phyloP scores from a whole-genome alignment of 139 green algal genomes.

The Coccomyxa sp. region DNA sequence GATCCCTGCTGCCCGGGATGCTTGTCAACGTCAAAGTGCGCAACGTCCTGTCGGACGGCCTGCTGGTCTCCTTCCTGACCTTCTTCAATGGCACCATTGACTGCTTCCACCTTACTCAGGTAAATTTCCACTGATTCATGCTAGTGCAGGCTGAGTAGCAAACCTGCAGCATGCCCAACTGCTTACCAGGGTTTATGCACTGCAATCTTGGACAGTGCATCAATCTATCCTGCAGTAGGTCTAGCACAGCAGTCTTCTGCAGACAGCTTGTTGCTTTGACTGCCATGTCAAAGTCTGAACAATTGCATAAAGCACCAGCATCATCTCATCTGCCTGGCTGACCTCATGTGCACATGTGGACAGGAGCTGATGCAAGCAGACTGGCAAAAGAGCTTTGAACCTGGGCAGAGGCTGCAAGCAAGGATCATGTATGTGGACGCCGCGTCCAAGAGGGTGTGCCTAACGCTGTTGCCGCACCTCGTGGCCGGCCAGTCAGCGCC shows the following conservation, averaged over 20 bases:
- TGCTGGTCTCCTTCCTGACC: constrained; percentile 81
- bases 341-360: too few relatives aligned
- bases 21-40: constrained; percentile 67
- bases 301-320: too few relatives aligned
- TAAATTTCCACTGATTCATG: too few relatives aligned
- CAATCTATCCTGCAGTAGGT: too few relatives aligned
- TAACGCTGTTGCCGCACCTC: constrained; percentile 80
- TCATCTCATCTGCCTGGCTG: too few relatives aligned
- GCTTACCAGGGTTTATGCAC: too few relatives aligned
- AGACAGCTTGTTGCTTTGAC: not conserved
- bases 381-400: constrained; percentile 19
- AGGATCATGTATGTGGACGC: constrained; percentile 84
- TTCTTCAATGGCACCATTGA: constrained; percentile 90
- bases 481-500: constrained; percentile 33
- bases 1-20: constrained; percentile 51
- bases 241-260: too few relatives aligned
- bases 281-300: too few relatives aligned
- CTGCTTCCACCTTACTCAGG: constrained; percentile 69
- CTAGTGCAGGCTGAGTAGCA: too few relatives aligned
- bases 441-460: constrained; percentile 58
- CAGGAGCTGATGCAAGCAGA: constrained; percentile 13
- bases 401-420: constrained; percentile 54
- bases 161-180: too few relatives aligned
- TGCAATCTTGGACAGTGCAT: too few relatives aligned
- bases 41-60: constrained; percentile 66